A percentile compares a stretch with the other conserved stretches of the same genome.
Evolutionary conservation across 2,329 filamentous ascomycete species (phyloP).

Genomic region (Penicillium sp.): DNA sequence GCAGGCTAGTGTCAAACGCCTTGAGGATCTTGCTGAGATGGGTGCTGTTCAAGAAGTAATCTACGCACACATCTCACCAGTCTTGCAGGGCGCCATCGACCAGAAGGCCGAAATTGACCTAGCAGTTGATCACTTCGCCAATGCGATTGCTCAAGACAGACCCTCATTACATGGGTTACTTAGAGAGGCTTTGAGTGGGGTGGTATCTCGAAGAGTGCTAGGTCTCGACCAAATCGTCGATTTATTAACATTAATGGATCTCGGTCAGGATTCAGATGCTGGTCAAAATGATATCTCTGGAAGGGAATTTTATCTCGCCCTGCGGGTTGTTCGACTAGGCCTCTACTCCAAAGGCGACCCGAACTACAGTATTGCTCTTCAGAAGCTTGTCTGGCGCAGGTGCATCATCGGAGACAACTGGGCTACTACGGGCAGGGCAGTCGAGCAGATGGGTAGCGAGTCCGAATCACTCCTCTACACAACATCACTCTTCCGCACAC

Average conservation of each 20-base stretch:
- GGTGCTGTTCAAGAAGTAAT: conserved; percentile 80
- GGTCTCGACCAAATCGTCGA: conserved; percentile 60
- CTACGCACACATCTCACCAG: conserved; percentile 71
- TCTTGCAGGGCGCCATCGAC: conserved; percentile 76
- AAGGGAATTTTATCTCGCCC: conserved; percentile 75
- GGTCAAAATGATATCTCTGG: conserved; percentile 57
- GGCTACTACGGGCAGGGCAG: conserved; percentile 77
- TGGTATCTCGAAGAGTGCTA: conserved; percentile 75
- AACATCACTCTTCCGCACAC: conserved; percentile 72
- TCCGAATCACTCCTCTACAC: conserved; percentile 65
- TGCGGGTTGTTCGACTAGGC: conserved; percentile 61
- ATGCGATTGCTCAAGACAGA: conserved; percentile 60
- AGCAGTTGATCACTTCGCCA: conserved; percentile 69
- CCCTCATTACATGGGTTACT: conserved; percentile 74
- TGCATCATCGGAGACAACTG: conserved; percentile 86
- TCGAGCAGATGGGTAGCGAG: conserved; percentile 72
- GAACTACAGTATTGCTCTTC: conserved; percentile 31
- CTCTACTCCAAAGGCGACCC: conserved; percentile 59
- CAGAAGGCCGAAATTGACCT: conserved; percentile 77
- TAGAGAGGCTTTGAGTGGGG: conserved; percentile 68
- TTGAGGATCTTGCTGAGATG: conserved; percentile 69
- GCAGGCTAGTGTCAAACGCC: conserved; percentile 54
- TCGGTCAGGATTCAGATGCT: conserved; percentile 48
- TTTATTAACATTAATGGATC: conserved; percentile 76
- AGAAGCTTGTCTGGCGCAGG: conserved; percentile 76